These are phyloP conservation scores for Helotiales sp. DNA, from an alignment of 2,329 filamentous ascomycete species.

Conservation along the genomic window DNA sequence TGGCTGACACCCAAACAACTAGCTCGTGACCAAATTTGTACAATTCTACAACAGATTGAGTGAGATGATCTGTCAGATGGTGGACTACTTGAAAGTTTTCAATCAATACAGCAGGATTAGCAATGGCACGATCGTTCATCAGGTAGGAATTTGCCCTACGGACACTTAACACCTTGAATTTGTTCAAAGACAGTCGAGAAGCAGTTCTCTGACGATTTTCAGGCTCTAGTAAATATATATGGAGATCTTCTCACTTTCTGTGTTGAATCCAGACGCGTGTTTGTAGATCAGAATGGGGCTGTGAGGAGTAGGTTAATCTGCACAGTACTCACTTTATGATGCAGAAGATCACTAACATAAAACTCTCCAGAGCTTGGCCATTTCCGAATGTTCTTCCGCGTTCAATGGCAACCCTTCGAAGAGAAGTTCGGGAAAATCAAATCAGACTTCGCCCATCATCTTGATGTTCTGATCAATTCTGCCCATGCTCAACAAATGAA, in stretches of 20 bases:
- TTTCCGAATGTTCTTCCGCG: neutral
- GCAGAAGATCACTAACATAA: neutral
- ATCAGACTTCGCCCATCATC: neutral
- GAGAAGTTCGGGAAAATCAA: neutral
- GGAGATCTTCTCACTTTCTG: neutral
- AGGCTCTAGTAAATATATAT: neutral
- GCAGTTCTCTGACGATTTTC: too few species aligned
- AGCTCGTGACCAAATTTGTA: neutral
- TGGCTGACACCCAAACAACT: neutral
- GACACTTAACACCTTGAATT: too few species aligned
- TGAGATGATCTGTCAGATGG: neutral
- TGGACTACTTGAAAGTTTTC: neutral
- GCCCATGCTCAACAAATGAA: neutral
- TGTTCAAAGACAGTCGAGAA: too few species aligned
- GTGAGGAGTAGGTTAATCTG: constrained; percentile 4
- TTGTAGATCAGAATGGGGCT: neutral
- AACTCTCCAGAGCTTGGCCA: neutral
- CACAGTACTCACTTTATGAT: too few species aligned
- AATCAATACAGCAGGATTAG: neutral
- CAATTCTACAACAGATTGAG: constrained; percentile 2
- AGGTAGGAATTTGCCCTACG: neutral
- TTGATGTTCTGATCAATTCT: neutral
- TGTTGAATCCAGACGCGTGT: neutral
- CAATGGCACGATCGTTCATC: neutral
- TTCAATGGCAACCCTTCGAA: constrained; percentile 7